Evolutionary conservation across 371 early-diverging fungal species (phyloP).

Genomic region (Rhizopus sp.): DNA sequence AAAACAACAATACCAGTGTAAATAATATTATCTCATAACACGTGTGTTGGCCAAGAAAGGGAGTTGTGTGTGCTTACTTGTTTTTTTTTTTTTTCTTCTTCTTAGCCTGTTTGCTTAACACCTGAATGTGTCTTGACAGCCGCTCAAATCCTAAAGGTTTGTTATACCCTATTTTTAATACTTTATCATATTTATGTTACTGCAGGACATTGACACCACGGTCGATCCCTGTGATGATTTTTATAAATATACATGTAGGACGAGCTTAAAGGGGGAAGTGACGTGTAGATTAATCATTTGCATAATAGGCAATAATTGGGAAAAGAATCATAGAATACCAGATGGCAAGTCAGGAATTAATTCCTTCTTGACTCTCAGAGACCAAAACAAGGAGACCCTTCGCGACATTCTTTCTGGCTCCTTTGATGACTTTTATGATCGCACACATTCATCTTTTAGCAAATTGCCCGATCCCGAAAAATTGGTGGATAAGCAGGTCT

Average conservation of each 20-base stretch:
- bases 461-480: slow-evolving; percentile 43
- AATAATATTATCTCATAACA: neutral
- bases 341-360: slow-evolving; percentile 49
- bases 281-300: no score
- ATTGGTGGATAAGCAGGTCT: slow-evolving; percentile 47
- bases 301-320: slow-evolving; percentile 53
- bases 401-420: slow-evolving; percentile 43
- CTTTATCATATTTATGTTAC: slow-evolving; percentile 30
- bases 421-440: slow-evolving; percentile 37
- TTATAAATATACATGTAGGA: slow-evolving; percentile 54
- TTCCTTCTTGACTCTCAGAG: slow-evolving; percentile 27
- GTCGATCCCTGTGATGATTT: slow-evolving; percentile 53
- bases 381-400: slow-evolving; percentile 68
- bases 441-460: slow-evolving; percentile 13
- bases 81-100: neutral
- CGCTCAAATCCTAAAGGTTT: slow-evolving; percentile 51
- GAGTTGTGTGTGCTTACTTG: no score
- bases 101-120: slow-evolving; percentile 52
- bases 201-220: slow-evolving; percentile 43
- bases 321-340: slow-evolving; percentile 48
- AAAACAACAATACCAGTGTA: slow-evolving; percentile 16
- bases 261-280: no score
- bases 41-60: neutral
- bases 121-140: slow-evolving; percentile 63
- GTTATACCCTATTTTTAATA: slow-evolving; percentile 11